These are phyloP conservation scores for Bolboschoenus planiculmis DNA, from an alignment of 176 grass and related monocot species.

Conservation along the genomic window DNA sequence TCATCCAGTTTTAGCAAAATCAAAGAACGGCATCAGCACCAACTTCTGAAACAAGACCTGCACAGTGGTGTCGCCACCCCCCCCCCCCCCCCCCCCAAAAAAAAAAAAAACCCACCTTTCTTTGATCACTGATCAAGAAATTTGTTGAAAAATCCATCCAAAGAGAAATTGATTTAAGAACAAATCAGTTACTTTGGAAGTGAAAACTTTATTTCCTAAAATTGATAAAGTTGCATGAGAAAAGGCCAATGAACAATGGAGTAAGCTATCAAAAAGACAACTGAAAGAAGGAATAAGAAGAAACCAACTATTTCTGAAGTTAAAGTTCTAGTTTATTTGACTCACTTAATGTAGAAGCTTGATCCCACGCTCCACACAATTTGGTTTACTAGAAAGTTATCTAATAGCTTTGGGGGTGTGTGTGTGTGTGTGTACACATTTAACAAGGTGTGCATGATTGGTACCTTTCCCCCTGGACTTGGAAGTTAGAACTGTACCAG, in stretches of 20 bases:
- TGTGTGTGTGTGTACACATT: conserved; percentile 16
- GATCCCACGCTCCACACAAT: not conserved
- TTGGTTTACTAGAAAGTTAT: conserved; percentile 4
- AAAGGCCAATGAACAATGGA: not conserved
- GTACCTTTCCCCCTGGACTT: conserved; percentile 1
- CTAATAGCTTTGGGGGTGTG: too few relatives aligned
- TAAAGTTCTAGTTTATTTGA: not conserved
- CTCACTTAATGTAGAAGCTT: not conserved
- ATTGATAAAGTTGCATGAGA: not conserved
- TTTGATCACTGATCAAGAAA: not conserved
- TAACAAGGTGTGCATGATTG: not conserved
- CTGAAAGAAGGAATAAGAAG: not conserved
- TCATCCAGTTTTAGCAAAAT: not conserved
- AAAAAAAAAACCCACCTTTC: not conserved
- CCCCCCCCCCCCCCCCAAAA: not conserved
- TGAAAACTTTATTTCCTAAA: not conserved
- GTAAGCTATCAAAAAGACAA: not conserved
- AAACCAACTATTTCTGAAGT: not conserved
- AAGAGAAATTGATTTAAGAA: not conserved
- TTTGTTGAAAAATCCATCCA: not conserved
- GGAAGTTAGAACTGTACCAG: not conserved
- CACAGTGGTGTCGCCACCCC: not conserved
- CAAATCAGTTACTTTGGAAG: not conserved
- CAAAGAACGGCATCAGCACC: not conserved
- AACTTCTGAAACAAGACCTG: not conserved